Evolutionary conservation across 2,329 filamentous ascomycete genomes (phyloP).

Genomic region (Orbilia ellipsospora): DNA sequence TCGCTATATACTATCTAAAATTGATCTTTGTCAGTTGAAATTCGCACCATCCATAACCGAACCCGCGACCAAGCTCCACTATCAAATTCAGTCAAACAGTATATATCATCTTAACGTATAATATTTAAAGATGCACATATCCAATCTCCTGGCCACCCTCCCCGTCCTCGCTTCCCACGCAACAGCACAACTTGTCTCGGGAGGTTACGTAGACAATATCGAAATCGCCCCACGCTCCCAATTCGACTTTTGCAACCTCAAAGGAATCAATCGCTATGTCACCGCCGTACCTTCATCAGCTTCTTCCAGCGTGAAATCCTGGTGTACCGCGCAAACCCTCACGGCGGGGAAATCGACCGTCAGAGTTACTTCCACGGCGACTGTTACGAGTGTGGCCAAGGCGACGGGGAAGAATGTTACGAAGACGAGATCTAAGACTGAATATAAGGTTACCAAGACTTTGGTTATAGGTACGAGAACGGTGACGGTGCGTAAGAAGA

Average conservation of each 20-base stretch:
- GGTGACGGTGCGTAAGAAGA: constrained; percentile 23
- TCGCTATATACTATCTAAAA: too few relatives aligned
- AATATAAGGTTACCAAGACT: neutral
- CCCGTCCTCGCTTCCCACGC: neutral
- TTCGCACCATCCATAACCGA: too few relatives aligned
- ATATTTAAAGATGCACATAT: neutral
- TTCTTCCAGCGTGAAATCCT: constrained; percentile 24
- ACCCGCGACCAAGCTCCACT: too few relatives aligned
- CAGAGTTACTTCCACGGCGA: constrained; percentile 15
- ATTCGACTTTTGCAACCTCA: constrained; percentile 1
- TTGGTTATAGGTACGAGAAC: constrained; percentile 15
- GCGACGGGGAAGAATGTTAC: constrained; percentile 9
- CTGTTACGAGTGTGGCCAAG: constrained; percentile 13
- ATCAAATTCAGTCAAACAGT: too few relatives aligned
- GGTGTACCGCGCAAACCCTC: constrained; percentile 36
- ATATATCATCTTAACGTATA: too few relatives aligned
- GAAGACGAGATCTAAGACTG: constrained; percentile 18
- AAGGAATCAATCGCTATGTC: constrained; percentile 19
- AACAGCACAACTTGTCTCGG: neutral
- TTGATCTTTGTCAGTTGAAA: too few relatives aligned
- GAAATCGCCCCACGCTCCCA: neutral
- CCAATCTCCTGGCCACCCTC: neutral
- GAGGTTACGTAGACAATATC: neutral
- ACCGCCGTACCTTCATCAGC: constrained; percentile 5
- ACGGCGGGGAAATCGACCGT: neutral